These are phyloP conservation scores for Ganoderma multipileum DNA, from an alignment of 1,284 basidiomycete species.

Conservation along the genomic window DNA sequence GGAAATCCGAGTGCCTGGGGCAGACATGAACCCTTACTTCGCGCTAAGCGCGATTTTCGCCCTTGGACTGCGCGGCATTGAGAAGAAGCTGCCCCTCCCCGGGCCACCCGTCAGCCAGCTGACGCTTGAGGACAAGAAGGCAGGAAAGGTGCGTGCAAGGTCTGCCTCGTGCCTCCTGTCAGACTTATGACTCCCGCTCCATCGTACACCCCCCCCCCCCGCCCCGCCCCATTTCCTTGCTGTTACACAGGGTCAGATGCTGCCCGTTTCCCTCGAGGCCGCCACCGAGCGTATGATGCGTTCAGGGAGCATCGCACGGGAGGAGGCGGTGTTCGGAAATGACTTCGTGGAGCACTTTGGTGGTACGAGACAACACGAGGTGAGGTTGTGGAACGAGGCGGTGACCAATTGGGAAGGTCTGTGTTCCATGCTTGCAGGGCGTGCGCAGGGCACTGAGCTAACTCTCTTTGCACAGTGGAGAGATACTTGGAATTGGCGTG, in stretches of 20 bases:
- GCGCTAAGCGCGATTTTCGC: constrained; percentile 88
- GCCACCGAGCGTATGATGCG: constrained; percentile 86
- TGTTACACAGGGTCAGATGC: constrained; percentile 61
- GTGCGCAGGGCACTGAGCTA: constrained; percentile 4
- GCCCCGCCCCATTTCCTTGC: background rate
- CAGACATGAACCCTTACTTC: constrained; percentile 94
- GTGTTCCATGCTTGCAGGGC: background rate
- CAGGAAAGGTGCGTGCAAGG: constrained; percentile 54
- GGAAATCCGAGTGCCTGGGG: constrained; percentile 94
- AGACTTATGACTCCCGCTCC: background rate
- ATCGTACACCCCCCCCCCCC: background rate
- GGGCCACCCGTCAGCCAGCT: constrained; percentile 75
- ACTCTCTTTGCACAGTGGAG: constrained; percentile 60
- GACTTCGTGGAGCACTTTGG: constrained; percentile 94
- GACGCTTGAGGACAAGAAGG: constrained; percentile 60
- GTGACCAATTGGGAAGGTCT: constrained; percentile 95
- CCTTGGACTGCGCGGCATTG: constrained; percentile 87
- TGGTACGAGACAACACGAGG: constrained; percentile 91
- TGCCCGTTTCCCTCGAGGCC: constrained; percentile 80
- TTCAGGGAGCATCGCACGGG: constrained; percentile 81
- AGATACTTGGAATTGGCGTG: constrained; percentile 85
- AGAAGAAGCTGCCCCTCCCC: constrained; percentile 74
- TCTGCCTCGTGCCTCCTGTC: background rate
- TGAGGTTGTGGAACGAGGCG: constrained; percentile 85
- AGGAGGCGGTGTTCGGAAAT: constrained; percentile 77